Conservation (phyloP, 2,329 filamentous ascomycete genomes). For the Nemania sp. region DNA sequence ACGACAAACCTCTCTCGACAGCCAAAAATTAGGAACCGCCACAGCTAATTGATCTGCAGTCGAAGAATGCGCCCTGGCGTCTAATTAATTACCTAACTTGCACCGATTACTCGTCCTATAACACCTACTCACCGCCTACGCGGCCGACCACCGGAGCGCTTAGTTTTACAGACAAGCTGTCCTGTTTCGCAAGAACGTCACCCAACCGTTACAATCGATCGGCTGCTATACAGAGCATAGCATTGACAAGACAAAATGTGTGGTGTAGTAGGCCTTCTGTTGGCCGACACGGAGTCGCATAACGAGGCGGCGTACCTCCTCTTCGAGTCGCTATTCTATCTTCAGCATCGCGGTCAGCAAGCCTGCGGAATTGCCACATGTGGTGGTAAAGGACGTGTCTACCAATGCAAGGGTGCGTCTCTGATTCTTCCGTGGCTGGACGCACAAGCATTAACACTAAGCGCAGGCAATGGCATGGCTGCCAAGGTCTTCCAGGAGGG, state of each 20-base stretch:
- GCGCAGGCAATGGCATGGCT: conserved; percentile 71
- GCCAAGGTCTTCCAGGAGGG: conserved; percentile 75
- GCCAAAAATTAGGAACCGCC: too few species aligned
- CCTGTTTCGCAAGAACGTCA: too few species aligned
- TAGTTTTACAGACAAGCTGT: not conserved
- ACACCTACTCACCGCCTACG: too few species aligned
- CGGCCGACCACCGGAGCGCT: conserved; percentile 18
- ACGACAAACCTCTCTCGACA: conserved; percentile 4
- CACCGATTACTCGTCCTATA: too few species aligned
- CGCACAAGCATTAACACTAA: not conserved
- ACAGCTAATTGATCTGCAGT: too few species aligned
- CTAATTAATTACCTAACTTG: too few species aligned
- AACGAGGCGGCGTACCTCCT: conserved; percentile 24
- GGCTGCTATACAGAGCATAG: not conserved
- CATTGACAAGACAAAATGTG: conserved; percentile 18
- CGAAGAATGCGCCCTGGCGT: too few species aligned
- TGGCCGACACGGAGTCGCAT: conserved; percentile 27
- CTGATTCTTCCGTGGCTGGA: not conserved
- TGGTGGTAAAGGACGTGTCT: conserved; percentile 68
- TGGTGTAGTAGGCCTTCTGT: conserved; percentile 26
- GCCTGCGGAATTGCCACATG: conserved; percentile 74
- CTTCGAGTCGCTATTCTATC: conserved; percentile 27
- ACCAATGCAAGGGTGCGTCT: conserved; percentile 64
- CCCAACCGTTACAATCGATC: not conserved
- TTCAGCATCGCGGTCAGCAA: conserved; percentile 44